Conservation (phyloP, 2,329 filamentous ascomycete species). For the Orbilia oligospora region DNA sequence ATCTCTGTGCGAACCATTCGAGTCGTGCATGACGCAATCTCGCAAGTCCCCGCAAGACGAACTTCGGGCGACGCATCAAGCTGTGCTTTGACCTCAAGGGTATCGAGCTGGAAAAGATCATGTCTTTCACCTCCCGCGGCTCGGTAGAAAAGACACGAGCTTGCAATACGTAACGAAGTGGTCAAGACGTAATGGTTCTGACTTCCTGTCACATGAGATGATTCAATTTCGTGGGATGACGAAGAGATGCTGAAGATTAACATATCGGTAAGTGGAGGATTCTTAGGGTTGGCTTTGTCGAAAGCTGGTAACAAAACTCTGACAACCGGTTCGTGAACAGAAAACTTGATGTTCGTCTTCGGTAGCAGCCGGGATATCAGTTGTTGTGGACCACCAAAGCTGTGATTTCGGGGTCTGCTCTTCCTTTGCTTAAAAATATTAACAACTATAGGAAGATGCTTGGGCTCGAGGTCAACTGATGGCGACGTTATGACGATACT, state of each 20-base stretch:
- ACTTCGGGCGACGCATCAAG: slow-evolving; percentile 88
- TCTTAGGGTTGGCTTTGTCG: slow-evolving; percentile 71
- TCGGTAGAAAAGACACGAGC: slow-evolving; percentile 94
- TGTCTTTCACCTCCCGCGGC: slow-evolving; percentile 85
- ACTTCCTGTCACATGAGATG: slow-evolving; percentile 88
- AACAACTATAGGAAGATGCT: slow-evolving; percentile 87
- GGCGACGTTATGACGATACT: slow-evolving; percentile 97
- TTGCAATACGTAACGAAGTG: slow-evolving; percentile 84
- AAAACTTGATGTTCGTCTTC: slow-evolving; percentile 94
- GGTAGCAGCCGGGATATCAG: slow-evolving; percentile 91
- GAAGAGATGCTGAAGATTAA: slow-evolving; percentile 96
- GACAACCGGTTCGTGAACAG: slow-evolving; percentile 94
- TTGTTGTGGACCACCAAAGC: slow-evolving; percentile 69
- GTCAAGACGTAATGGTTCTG: slow-evolving; percentile 89
- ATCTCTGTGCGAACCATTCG: slow-evolving; percentile 94
- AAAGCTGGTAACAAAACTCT: slow-evolving; percentile 89
- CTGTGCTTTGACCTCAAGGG: slow-evolving; percentile 87
- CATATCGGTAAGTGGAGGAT: slow-evolving; percentile 88
- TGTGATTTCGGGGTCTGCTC: slow-evolving; percentile 66
- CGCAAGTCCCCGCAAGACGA: slow-evolving; percentile 83
- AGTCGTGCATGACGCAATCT: slow-evolving; percentile 86
- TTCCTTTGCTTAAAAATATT: slow-evolving; percentile 75
- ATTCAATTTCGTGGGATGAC: slow-evolving; percentile 91
- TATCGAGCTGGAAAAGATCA: slow-evolving; percentile 88
- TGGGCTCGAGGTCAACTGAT: slow-evolving; percentile 91